Percentiles rank a stretch among this genome's conserved stretches.
Conservation (phyloP, 345 rosid species). For the Eucalyptus microcorys region DNA sequence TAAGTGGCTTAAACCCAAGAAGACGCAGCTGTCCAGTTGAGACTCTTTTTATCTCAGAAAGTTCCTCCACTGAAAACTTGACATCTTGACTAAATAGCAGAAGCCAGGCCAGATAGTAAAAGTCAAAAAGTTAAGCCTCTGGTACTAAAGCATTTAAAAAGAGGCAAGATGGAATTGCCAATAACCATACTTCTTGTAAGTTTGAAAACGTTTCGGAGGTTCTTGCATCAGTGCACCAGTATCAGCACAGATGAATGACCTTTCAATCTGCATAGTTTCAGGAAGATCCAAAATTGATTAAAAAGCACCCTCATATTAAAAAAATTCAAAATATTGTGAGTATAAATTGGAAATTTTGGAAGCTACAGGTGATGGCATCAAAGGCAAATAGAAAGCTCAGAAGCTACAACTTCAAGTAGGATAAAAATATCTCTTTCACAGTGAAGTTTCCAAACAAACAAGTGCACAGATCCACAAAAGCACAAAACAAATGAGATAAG, state of each 20-base stretch:
- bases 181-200: constrained; percentile 55
- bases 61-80: constrained; percentile 50
- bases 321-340: background rate
- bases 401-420: background rate
- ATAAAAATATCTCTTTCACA: background rate
- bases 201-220: constrained; percentile 43
- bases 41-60: constrained; percentile 66
- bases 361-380: background rate
- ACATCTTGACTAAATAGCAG: constrained; percentile 40
- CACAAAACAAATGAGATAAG: background rate
- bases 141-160: background rate
- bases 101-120: background rate
- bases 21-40: constrained; percentile 58
- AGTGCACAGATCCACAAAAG: background rate
- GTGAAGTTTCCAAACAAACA: background rate
- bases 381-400: background rate
- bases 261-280: constrained; percentile 53
- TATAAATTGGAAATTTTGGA: background rate
- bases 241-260: constrained; percentile 84
- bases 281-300: background rate
- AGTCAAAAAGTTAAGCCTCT: background rate
- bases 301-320: background rate
- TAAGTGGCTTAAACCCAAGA: constrained; percentile 90
- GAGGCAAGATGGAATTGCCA: background rate
- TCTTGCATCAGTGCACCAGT: constrained; percentile 83